Evolutionary conservation across 2,329 filamentous ascomycete genomes (phyloP), one percentile per base, ranked within the genome.

Genomic region (Colletotrichum tanaceti): DNA sequence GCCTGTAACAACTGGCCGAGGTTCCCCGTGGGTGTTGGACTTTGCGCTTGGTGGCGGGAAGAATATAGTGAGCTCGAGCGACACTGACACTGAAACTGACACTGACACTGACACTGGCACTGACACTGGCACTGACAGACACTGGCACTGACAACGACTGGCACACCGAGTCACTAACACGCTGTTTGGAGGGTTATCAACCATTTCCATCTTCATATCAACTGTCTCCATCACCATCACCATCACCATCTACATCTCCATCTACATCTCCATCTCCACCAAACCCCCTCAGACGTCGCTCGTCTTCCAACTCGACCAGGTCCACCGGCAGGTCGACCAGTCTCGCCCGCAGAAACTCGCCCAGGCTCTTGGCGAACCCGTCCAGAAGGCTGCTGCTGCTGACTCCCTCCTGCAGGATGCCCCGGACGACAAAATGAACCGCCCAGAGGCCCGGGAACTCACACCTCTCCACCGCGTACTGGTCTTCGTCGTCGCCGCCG

Each of bases 281-380:
- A n/a, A n/a, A 57, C 16, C 1, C 16, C 11, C 5, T 22, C 10
- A 14, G 39, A 5, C 73, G 68, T 22, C 72, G 52, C 46, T 62
- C 43, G 5, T 73, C 64, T 57, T 77, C 75, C 3, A 28, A 57
- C 22, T 71, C 38, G 1, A 76, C 70, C 49, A 77, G 69, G 9
- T 72, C 70, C 11, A 24, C 35, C 0, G 77, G 77, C 49, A 79
- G 22, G n/a, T 74, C 74, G 20, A 77, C 75, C 13, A 73, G 55
- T 35, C 75, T 74, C 10, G 72, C 74, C 20, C 77, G 74, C 41
- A 86, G 72, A 74, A 82, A 87, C 76, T 87, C 85, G 16, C 79
- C 83, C 72, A 86, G 81, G 0, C 84, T 83, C 73, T 87, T 87
- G 2, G 80, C 85, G 71, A 87, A 80, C 2, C 79, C 78, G 74